phyloP scores from a whole-genome alignment of 2,329 filamentous ascomycete species.

The Elsinoe perseae region DNA sequence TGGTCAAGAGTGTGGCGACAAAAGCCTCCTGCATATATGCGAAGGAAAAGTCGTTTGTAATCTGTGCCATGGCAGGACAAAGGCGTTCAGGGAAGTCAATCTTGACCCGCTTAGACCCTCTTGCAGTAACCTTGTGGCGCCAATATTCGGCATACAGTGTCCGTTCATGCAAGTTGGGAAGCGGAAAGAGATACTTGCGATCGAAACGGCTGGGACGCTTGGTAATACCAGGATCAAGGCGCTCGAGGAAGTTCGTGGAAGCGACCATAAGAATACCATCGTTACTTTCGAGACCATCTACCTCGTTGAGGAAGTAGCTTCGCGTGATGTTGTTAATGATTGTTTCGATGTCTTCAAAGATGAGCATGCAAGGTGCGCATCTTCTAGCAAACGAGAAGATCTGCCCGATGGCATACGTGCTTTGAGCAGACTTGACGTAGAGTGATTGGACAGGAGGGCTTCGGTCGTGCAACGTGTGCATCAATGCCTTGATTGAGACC shows the following conservation, averaged over 20 bases:
- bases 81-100: conserved; percentile 55
- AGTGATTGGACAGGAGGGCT: conserved; percentile 32
- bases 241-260: conserved; percentile 46
- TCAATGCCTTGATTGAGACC: conserved; percentile 38
- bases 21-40: conserved; percentile 65
- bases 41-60: conserved; percentile 60
- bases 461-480: conserved; percentile 36
- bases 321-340: conserved; percentile 54
- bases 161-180: conserved; percentile 40
- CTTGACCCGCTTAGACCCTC: conserved; percentile 42
- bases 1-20: conserved; percentile 53
- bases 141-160: conserved; percentile 56
- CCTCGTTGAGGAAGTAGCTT: conserved; percentile 65
- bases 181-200: conserved; percentile 57
- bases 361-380: conserved; percentile 59
- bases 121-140: conserved; percentile 45
- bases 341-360: conserved; percentile 65
- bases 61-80: conserved; percentile 51
- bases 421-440: conserved; percentile 33
- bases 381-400: conserved; percentile 55
- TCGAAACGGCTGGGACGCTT: conserved; percentile 61
- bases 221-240: conserved; percentile 54
- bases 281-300: conserved; percentile 61
- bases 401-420: conserved; percentile 38
- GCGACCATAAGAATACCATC: conserved; percentile 59